Evolutionary conservation across 345 rosid genomes (phyloP).

Genomic region (Salix koriyanagi): DNA sequence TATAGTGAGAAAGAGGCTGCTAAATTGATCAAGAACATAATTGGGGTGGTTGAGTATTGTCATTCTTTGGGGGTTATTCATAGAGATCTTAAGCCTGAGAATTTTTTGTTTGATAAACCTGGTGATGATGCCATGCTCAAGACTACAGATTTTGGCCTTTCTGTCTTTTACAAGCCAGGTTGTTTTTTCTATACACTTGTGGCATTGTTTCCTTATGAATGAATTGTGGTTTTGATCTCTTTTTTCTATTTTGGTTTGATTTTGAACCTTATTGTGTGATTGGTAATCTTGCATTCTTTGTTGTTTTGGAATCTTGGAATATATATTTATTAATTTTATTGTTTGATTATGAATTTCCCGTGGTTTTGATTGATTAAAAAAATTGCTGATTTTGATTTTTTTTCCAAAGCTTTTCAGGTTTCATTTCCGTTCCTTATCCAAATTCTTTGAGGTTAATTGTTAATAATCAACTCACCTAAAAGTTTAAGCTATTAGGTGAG

Average conservation of each 20-base stretch:
- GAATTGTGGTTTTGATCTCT: not conserved
- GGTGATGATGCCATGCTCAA: slow-evolving; percentile 75
- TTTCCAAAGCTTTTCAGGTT: not conserved
- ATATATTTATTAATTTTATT: not conserved
- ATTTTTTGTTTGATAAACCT: slow-evolving; percentile 78
- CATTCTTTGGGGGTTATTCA: slow-evolving; percentile 98
- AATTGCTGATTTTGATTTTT: not conserved
- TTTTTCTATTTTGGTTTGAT: not conserved
- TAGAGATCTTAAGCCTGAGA: slow-evolving; percentile 97
- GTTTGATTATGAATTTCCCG: not conserved
- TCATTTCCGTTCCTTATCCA: not conserved
- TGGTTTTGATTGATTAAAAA: not conserved
- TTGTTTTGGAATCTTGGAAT: slow-evolving; percentile 1
- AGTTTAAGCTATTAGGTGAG: too few relatives aligned
- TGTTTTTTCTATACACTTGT: not conserved
- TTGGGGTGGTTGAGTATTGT: slow-evolving; percentile 85
- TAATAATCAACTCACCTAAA: too few relatives aligned
- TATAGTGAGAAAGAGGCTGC: slow-evolving; percentile 92
- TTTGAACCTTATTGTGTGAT: not conserved
- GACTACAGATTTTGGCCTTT: slow-evolving; percentile 89
- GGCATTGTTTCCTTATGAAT: not conserved
- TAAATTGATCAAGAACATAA: slow-evolving; percentile 73
- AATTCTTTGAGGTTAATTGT: too few relatives aligned
- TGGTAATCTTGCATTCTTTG: not conserved
- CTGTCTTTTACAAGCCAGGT: slow-evolving; percentile 97